Evolutionary conservation across 2,329 filamentous ascomycete genomes (phyloP), one percentile per base, ranked within the genome.

Genomic region (Annulohypoxylon truncatum): DNA sequence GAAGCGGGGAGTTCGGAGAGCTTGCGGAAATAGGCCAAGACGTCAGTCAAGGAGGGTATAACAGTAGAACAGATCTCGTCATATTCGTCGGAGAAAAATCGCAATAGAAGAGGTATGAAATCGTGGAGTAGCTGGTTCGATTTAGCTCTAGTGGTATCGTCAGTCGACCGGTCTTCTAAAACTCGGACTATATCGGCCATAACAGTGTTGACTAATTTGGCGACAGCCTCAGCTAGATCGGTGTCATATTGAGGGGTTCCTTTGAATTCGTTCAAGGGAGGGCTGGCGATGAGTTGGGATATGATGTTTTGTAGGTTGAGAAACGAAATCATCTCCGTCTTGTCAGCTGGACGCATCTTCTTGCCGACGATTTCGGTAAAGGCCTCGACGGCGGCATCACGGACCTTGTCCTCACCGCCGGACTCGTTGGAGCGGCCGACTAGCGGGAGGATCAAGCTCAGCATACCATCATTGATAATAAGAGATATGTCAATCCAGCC

Each of bases 401-500:
- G 89, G 69, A 97, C 91, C 77, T 90, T 92, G 76, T 96, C 93
- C 80, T 92, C 84, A 76, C 86, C 79, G 74, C 88, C 81, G 73
- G 84, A 80, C 69, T 85, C 76, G 77, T 89, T 86, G 75, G 89
- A 84, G 78, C 90, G 91, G n/a, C 92, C 93, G 60, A 97, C 91
- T 69, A 98, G 88, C 70, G 96, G 92, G 74, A 97, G 90, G 64
- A 99, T 85, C 51, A 94, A 86, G 76, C 87, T 89, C 74, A 98
- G 88, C 86, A 97, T 96, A 57, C 90, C 88, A 76, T 94, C 89
- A 79, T 96, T 97, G 73, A 99, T 93, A 46, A 99, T 90, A 61
- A 99, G 84, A 53, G 92, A 92, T 73, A 99, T 98, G 76, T 98
- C 96, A 75, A 96, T 97, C 96, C 96, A 99, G 85, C 94, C 96